A percentile compares a stretch with the other conserved stretches of the same genome.
phyloP scores from a whole-genome alignment of 441 rosid genomes.

The Jatropha multifida region DNA sequence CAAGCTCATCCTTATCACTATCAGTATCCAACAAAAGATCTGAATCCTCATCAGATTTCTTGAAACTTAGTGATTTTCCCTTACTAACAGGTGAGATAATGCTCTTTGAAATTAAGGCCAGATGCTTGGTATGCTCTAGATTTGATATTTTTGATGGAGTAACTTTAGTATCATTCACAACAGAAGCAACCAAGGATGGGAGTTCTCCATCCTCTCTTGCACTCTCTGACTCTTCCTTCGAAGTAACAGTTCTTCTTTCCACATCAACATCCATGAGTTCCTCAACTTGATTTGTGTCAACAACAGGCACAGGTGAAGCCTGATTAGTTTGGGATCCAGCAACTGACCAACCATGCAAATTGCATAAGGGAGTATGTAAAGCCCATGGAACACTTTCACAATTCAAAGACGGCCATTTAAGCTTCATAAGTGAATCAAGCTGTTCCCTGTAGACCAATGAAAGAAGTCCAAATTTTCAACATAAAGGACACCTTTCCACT shows the following conservation, averaged over 20 bases:
- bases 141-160: conserved; percentile 46
- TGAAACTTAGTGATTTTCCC: conserved; percentile 68
- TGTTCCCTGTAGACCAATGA: conserved; percentile 85
- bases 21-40: conserved; percentile 73
- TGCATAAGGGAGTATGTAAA: conserved; percentile 61
- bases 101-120: conserved; percentile 79
- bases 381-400: conserved; percentile 81
- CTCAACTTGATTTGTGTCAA: conserved; percentile 45
- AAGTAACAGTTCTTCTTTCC: conserved; percentile 51
- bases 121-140: conserved; percentile 62
- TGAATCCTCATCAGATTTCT: conserved; percentile 64
- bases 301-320: conserved; percentile 39
- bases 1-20: conserved; percentile 75
- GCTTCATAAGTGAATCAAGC: conserved; percentile 77
- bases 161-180: conserved; percentile 37
- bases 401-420: conserved; percentile 65
- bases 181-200: conserved; percentile 66
- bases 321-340: conserved; percentile 43
- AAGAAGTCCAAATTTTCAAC: conserved; percentile 48
- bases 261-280: conserved; percentile 60
- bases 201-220: conserved; percentile 93
- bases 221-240: conserved; percentile 67
- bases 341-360: conserved; percentile 67
- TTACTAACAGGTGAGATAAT: conserved; percentile 55
- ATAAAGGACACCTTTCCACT: conserved; percentile 25